These are phyloP conservation scores for Colletotrichum musae DNA, from an alignment of 2,329 filamentous ascomycete genomes.

Conservation along the genomic window DNA sequence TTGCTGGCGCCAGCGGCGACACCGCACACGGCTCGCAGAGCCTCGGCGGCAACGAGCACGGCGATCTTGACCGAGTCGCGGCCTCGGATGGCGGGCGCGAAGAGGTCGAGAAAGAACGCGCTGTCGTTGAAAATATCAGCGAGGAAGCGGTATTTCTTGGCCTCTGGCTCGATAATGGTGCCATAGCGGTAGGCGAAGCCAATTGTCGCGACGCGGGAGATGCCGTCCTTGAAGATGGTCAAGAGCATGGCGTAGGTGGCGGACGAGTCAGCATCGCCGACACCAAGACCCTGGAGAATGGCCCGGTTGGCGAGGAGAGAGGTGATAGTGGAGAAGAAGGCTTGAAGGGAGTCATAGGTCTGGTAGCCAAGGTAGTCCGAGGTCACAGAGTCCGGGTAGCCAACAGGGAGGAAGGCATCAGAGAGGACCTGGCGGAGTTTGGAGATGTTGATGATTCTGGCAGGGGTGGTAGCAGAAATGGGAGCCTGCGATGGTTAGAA, in stretches of 20 bases:
- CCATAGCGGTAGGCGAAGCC: conserved; percentile 87
- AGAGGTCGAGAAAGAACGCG: conserved; percentile 87
- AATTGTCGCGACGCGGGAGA: conserved; percentile 87
- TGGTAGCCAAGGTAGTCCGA: conserved; percentile 85
- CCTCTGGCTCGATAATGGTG: conserved; percentile 88
- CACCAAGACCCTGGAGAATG: conserved; percentile 84
- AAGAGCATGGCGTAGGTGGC: conserved; percentile 87
- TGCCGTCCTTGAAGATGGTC: conserved; percentile 85
- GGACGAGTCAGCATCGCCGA: conserved; percentile 83
- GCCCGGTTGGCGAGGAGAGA: conserved; percentile 85
- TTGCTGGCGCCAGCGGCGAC: conserved; percentile 93
- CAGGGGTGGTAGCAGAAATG: background rate
- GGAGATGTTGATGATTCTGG: background rate
- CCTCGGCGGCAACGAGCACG: conserved; percentile 65
- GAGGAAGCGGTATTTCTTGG: conserved; percentile 89
- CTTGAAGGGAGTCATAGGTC: conserved; percentile 82
- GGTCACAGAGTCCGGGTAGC: conserved; percentile 90
- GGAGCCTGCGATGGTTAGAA: background rate
- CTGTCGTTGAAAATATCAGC: conserved; percentile 92
- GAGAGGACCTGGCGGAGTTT: conserved; percentile 55
- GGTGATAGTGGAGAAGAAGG: conserved; percentile 87
- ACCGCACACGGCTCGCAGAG: conserved; percentile 79
- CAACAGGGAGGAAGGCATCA: conserved; percentile 86
- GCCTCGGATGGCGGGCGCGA: conserved; percentile 79
- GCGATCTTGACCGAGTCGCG: conserved; percentile 60